Conservation (phyloP, 2,329 filamentous ascomycete species). For the Cladosporium velox region DNA sequence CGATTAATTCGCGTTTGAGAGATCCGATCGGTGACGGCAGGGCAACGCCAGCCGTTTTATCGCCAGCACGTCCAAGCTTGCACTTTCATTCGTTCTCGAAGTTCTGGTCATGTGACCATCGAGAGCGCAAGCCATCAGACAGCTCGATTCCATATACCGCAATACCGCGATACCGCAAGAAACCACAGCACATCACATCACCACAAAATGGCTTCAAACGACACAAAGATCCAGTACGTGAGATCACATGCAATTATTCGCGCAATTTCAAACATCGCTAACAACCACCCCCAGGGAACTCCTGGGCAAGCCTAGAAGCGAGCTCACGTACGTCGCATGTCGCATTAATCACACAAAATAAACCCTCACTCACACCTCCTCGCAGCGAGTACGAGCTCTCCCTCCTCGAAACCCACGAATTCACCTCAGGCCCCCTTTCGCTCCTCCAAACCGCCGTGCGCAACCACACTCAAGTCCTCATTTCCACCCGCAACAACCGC, state of each 20-base stretch:
- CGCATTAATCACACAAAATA: slow-evolving; percentile 18
- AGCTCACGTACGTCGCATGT: slow-evolving; percentile 74
- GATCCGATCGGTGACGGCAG: background rate
- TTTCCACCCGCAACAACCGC: slow-evolving; percentile 96
- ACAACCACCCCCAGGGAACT: slow-evolving; percentile 67
- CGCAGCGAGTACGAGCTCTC: slow-evolving; percentile 85
- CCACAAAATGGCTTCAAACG: slow-evolving; percentile 35
- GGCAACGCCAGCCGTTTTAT: background rate
- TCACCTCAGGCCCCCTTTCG: slow-evolving; percentile 78
- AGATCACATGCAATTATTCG: background rate
- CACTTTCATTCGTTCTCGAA: background rate
- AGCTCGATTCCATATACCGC: background rate
- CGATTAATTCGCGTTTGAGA: slow-evolving; percentile 5
- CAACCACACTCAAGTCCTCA: slow-evolving; percentile 91
- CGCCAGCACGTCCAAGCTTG: background rate
- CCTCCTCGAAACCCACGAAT: slow-evolving; percentile 76
- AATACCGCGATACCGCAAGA: background rate
- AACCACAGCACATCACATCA: background rate
- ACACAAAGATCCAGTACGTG: slow-evolving; percentile 49
- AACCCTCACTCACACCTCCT: slow-evolving; percentile 25
- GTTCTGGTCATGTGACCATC: background rate
- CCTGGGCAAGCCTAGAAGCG: slow-evolving; percentile 81
- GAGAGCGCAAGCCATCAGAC: background rate
- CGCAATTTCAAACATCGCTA: slow-evolving; percentile 29
- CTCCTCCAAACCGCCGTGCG: slow-evolving; percentile 96